Evolutionary conservation across 331 rosid species (phyloP).

Genomic region (Prunus yedoensis): DNA sequence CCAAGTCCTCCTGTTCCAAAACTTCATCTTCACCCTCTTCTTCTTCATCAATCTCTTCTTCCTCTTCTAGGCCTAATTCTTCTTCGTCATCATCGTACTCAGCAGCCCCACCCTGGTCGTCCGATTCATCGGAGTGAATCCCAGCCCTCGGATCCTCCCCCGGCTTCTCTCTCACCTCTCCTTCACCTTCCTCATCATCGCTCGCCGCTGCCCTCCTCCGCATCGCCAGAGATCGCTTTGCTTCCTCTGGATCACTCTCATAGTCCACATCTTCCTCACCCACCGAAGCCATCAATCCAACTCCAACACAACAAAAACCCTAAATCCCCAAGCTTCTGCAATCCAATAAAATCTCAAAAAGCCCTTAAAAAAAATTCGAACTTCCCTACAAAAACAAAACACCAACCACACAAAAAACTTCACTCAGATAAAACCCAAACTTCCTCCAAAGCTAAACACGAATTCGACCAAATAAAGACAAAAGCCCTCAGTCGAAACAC

Average conservation of each 20-base stretch:
- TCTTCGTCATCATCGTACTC: conserved; percentile 72
- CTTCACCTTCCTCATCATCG: conserved; percentile 61
- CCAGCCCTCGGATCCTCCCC: conserved; percentile 45
- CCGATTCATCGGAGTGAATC: conserved; percentile 71
- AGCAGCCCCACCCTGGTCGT: conserved; percentile 85
- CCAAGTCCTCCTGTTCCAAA: conserved; percentile 28
- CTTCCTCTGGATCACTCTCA: conserved; percentile 98
- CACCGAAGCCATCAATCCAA: conserved; percentile 39
- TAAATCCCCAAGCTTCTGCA: conserved; percentile 16
- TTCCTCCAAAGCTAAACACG: conserved; percentile 5
- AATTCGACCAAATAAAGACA: conserved; percentile 3
- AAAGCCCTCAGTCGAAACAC: neutral
- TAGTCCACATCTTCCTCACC: conserved; percentile 64
- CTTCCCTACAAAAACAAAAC: conserved; percentile 1
- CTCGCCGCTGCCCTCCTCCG: conserved; percentile 75
- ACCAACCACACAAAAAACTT: conserved; percentile 4
- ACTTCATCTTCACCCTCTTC: conserved; percentile 33
- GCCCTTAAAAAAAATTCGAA: neutral
- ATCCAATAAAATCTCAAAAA: conserved; percentile 13
- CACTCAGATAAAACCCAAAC: conserved; percentile 22
- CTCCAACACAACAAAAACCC: conserved; percentile 25
- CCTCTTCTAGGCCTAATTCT: conserved; percentile 45
- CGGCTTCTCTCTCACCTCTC: conserved; percentile 42
- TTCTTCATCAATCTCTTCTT: conserved; percentile 40
- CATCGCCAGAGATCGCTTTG: conserved; percentile 70